Base-by-base conservation (phyloP, 805 yeast genomes). In the Lipomyces kockii region DNA sequence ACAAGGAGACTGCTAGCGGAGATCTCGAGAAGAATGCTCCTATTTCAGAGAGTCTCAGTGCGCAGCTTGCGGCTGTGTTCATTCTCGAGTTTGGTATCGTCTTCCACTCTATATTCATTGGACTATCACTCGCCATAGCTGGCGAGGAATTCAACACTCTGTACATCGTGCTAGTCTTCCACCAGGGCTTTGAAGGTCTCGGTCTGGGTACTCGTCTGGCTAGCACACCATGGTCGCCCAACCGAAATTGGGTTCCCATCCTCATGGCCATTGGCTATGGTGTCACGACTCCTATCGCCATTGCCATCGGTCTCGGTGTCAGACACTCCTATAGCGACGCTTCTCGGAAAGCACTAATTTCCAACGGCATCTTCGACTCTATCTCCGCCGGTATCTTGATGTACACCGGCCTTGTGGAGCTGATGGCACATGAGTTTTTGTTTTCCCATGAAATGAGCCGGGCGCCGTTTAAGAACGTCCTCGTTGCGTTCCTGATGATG, bases 91-190 rank as follows among this genome's bases (percentile, higher is more conserved):
- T 89, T 71, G 97, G 97, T 74, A 83, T 91, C 56, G 78, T 91
- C 39, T 89, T 91, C 82, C 97, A 91, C 78, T 91, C 97, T 2
- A 85, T 91, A 2, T 90, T 91, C 74, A 84, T 91, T 65, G 97
- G 97, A 32, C 81, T 91, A 61, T 83, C 95, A 0, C 81, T 91
- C 58, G 90, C 95, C 1, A 89, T 89, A 20, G 82, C 95, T 3
- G 95, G 93, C 60, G 89, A 86, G 1, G 94, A 89, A 76, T 91
- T 90, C 75, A 84, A 81, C 66, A 84, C 90, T 5, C 80, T 91
- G 60, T 90, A 89, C 77, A 83, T 89, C 69, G 97, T 79, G 35
- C 66, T 79, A 14, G 75, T 75, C 3, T 74, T 79, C 68, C 81
- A 89, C 78, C 94, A 89, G 78, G 82, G 87, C 74, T 90, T 89